Evolutionary conservation across 305 asterid species (phyloP).

Genomic region (Striga hermonthica): DNA sequence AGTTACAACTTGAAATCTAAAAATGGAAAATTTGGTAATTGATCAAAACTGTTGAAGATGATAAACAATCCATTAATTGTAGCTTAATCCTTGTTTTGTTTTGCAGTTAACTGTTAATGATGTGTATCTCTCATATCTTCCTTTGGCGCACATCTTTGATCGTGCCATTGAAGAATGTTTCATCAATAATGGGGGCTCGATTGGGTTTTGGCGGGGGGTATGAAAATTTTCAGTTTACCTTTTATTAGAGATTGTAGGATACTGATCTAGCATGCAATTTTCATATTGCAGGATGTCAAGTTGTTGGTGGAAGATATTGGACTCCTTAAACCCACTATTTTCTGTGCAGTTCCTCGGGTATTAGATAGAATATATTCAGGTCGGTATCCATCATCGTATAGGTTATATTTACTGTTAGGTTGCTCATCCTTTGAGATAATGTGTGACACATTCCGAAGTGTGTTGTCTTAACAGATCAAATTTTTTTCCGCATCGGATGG

Average conservation of each 20-base stretch:
- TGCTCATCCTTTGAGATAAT: constrained; percentile 26
- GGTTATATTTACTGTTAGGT: constrained; percentile 16
- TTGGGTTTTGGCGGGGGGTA: constrained; percentile 99
- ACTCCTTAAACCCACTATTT: constrained; percentile 82
- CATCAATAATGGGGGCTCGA: constrained; percentile 79
- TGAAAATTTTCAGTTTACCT: constrained; percentile 34
- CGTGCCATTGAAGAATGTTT: constrained; percentile 85
- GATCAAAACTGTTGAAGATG: constrained; percentile 19
- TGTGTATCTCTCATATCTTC: constrained; percentile 84
- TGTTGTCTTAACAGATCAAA: constrained; percentile 20
- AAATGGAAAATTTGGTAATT: not conserved
- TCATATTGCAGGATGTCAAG: constrained; percentile 70
- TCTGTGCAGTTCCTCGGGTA: constrained; percentile 97
- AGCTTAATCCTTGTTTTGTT: constrained; percentile 26
- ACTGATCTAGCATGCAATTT: constrained; percentile 25
- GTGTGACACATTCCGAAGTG: constrained; percentile 18
- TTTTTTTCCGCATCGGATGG: not conserved
- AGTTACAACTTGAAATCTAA: not conserved
- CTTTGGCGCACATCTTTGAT: constrained; percentile 95
- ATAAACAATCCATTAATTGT: constrained; percentile 22
- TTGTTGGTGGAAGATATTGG: constrained; percentile 80
- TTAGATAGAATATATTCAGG: constrained; percentile 88
- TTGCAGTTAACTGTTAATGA: constrained; percentile 63
- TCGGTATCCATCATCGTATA: constrained; percentile 30
- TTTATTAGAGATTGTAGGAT: constrained; percentile 14